Conservation (phyloP, 2,329 filamentous ascomycete genomes). For the Fusarium succisae region DNA sequence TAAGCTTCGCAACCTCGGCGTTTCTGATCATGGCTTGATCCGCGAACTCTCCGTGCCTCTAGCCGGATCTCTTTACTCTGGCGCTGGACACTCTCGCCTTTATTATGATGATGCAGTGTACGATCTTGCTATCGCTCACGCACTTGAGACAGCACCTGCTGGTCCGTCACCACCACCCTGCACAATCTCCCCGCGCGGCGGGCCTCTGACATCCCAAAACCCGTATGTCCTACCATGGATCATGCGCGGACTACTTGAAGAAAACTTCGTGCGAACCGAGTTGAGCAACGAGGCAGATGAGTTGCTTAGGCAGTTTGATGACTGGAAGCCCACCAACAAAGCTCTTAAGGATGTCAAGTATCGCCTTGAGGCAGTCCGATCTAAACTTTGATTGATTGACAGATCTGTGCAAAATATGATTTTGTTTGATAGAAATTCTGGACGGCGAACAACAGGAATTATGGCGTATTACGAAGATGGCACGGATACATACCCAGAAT, state of each 20-base stretch:
- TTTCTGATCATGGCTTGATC: constrained; percentile 92
- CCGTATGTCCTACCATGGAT: constrained; percentile 95
- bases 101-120: constrained; percentile 93
- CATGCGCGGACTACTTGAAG: constrained; percentile 91
- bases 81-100: constrained; percentile 91
- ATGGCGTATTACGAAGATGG: constrained; percentile 6
- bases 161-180: constrained; percentile 49
- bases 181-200: constrained; percentile 38
- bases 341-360: constrained; percentile 96
- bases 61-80: constrained; percentile 89
- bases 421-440: neutral
- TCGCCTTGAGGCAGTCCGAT: constrained; percentile 88
- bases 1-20: constrained; percentile 91
- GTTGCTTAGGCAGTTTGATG: constrained; percentile 87
- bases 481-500: constrained; percentile 17
- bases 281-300: constrained; percentile 79
- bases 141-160: constrained; percentile 74
- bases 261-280: constrained; percentile 87
- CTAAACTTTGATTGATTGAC: constrained; percentile 67
- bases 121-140: constrained; percentile 76
- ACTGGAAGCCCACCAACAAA: constrained; percentile 91
- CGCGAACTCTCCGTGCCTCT: constrained; percentile 88
- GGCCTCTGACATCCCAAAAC: constrained; percentile 67
- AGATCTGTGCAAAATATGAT: neutral
- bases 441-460: neutral